Conservation (phyloP, 352 stramenopile species). For the Pythium vanterpoolii region DNA sequence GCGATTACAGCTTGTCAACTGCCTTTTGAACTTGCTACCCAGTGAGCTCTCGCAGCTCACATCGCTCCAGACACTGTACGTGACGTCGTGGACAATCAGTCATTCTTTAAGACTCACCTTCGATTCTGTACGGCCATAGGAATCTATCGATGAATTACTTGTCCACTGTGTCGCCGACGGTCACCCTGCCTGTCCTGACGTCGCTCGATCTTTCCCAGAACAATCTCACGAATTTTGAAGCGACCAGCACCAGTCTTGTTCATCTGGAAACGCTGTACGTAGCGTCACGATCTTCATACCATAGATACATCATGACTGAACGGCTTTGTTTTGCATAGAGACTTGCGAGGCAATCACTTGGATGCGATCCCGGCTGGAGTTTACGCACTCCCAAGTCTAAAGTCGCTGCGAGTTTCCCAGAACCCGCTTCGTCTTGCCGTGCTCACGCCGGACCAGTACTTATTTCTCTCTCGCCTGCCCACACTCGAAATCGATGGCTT, state of each 20-base stretch:
- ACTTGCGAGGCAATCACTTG: conserved; percentile 6
- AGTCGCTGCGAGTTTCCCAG: conserved; percentile 1
- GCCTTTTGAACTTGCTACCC: background rate
- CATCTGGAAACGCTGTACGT: conserved; percentile 6
- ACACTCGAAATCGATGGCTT: conserved; percentile 3
- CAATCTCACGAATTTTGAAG: conserved; percentile 5
- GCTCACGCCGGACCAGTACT: conserved; percentile 11
- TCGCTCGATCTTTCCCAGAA: conserved; percentile 11
- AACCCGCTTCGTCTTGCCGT: conserved; percentile 1
- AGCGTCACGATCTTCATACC: background rate
- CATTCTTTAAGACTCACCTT: background rate
- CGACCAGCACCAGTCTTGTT: background rate
- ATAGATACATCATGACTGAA: background rate
- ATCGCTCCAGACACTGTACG: conserved; percentile 7
- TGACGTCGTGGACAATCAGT: background rate
- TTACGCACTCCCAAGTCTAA: background rate
- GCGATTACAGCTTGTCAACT: conserved; percentile 7
- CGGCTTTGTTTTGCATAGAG: background rate
- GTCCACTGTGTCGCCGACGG: background rate
- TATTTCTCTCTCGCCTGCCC: conserved; percentile 3
- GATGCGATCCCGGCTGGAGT: conserved; percentile 2
- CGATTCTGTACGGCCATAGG: background rate
- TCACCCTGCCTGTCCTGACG: background rate
- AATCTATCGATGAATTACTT: conserved; percentile 12
- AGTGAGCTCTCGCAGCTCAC: conserved; percentile 3